Conservation (phyloP, 2,329 filamentous ascomycete genomes). For the Ceratocystis albifundus region DNA sequence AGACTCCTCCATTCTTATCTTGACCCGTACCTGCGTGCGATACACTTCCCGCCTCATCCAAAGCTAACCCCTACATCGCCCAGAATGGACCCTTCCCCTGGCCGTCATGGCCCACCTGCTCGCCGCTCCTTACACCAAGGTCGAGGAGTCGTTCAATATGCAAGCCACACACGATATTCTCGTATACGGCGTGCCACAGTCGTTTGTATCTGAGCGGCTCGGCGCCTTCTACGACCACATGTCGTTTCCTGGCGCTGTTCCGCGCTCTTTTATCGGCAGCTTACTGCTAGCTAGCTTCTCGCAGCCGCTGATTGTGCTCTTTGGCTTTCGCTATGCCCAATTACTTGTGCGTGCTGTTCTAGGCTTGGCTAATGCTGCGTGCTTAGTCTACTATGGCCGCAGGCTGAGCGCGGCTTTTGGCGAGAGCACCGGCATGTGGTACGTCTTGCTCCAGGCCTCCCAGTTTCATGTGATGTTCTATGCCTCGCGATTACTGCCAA, state of each 20-base stretch:
- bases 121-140: slow-evolving; percentile 81
- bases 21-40: slow-evolving; percentile 21
- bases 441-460: slow-evolving; percentile 59
- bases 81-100: slow-evolving; percentile 45
- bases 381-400: slow-evolving; percentile 54
- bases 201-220: slow-evolving; percentile 43
- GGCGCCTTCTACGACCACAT: slow-evolving; percentile 69
- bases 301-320: slow-evolving; percentile 53
- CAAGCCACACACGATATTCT: slow-evolving; percentile 88
- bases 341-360: slow-evolving; percentile 62
- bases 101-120: slow-evolving; percentile 58
- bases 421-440: slow-evolving; percentile 61
- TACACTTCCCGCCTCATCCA: slow-evolving; percentile 25
- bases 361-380: slow-evolving; percentile 60
- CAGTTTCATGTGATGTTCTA: slow-evolving; percentile 95
- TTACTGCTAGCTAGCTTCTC: slow-evolving; percentile 62
- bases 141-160: slow-evolving; percentile 96
- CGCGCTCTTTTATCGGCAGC: slow-evolving; percentile 78
- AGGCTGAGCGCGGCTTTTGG: slow-evolving; percentile 60
- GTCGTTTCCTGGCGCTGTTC: slow-evolving; percentile 79
- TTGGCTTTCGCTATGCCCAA: slow-evolving; percentile 46
- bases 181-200: slow-evolving; percentile 58
- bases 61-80: slow-evolving; percentile 26
- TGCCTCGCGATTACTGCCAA: slow-evolving; percentile 79
- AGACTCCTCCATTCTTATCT: no score